Evolutionary conservation across 257 asterid genomes (phyloP).

Genomic region (Ilex aquifolium): DNA sequence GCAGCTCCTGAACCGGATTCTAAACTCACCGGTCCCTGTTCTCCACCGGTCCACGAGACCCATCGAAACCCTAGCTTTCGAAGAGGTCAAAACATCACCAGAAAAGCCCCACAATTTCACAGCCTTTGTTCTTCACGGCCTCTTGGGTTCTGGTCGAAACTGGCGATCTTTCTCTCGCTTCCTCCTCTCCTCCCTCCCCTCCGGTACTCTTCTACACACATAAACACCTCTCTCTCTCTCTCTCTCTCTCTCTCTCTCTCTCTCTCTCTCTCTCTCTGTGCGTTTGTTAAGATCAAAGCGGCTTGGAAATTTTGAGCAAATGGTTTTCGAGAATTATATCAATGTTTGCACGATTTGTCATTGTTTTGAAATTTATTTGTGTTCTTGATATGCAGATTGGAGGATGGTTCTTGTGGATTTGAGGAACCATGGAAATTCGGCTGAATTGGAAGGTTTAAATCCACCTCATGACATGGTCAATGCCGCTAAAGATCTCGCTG

Average conservation of each 20-base stretch:
- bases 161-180: conserved; percentile 92
- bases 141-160: conserved; percentile 87
- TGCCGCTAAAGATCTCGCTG: conserved; percentile 78
- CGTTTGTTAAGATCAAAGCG: too few relatives aligned
- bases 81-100: conserved; percentile 52
- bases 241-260: not conserved
- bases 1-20: conserved; percentile 32
- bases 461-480: conserved; percentile 75
- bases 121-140: conserved; percentile 86
- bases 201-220: conserved; percentile 22
- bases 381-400: conserved; percentile 45
- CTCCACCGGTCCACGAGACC: conserved; percentile 33
- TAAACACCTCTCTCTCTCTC: not conserved
- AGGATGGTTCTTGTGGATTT: conserved; percentile 77
- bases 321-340: not conserved
- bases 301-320: too few relatives aligned
- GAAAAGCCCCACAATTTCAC: conserved; percentile 51
- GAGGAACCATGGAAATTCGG: conserved; percentile 89
- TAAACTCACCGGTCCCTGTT: conserved; percentile 24
- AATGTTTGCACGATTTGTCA: not conserved
- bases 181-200: conserved; percentile 53
- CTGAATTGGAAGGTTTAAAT: conserved; percentile 41
- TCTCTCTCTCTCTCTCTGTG: not conserved
- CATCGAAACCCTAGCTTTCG: conserved; percentile 66
- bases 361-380: not conserved